These are phyloP conservation scores for Acarospora socialis DNA, from an alignment of 2,329 filamentous ascomycete genomes.

Conservation along the genomic window DNA sequence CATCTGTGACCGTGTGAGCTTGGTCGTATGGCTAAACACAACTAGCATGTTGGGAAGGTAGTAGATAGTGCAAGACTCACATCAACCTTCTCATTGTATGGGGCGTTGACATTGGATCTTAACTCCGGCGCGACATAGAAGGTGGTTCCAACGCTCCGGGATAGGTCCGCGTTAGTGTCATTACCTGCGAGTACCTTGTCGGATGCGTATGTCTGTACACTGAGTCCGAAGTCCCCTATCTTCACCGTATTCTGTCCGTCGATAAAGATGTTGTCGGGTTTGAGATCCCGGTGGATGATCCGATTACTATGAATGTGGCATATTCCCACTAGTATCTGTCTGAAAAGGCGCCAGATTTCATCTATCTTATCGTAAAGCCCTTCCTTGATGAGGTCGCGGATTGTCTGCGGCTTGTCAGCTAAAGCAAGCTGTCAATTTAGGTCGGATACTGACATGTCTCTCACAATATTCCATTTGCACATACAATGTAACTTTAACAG, in stretches of 20 bases:
- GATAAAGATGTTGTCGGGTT: conserved; percentile 96
- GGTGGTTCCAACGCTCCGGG: conserved; percentile 55
- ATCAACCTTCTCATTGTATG: conserved; percentile 89
- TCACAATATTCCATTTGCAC: conserved; percentile 99
- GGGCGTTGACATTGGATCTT: conserved; percentile 55
- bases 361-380: conserved; percentile 59
- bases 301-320: conserved; percentile 79
- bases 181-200: conserved; percentile 10
- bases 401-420: conserved; percentile 40
- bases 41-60: no score
- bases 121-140: conserved; percentile 92
- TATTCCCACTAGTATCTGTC: conserved; percentile 80
- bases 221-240: conserved; percentile 86
- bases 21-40: conserved; percentile 12
- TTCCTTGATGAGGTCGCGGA: conserved; percentile 72
- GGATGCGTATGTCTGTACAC: conserved; percentile 14
- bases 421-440: conserved; percentile 2
- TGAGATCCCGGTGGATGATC: conserved; percentile 91
- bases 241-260: conserved; percentile 81
- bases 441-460: conserved; percentile 48
- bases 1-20: no score
- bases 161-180: conserved; percentile 27
- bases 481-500: conserved; percentile 64
- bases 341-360: conserved; percentile 79
- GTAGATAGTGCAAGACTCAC: conserved; percentile 39